phyloP scores from a whole-genome alignment of 177 flowering plant genomes.

The Telopea speciosissima region DNA sequence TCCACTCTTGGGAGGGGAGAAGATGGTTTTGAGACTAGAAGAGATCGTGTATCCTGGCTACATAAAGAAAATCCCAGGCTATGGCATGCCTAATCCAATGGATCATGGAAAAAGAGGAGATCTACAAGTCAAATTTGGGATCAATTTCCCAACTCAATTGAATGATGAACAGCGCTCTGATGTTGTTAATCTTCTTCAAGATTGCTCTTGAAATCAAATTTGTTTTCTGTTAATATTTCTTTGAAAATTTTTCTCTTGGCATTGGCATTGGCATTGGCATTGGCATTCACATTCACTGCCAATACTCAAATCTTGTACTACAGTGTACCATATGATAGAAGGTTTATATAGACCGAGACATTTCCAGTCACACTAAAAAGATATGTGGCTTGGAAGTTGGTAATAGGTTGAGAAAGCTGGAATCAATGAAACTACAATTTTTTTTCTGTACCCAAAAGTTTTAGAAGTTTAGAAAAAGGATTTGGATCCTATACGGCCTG shows the following conservation, averaged over 20 bases:
- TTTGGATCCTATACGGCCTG: no score
- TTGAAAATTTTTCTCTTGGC: no score
- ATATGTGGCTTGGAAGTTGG: no score
- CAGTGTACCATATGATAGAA: background rate
- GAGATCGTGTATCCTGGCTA: constrained; percentile 45
- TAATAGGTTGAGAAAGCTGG: no score
- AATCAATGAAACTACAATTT: no score
- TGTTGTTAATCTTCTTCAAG: constrained; percentile 26
- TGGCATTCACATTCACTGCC: no score
- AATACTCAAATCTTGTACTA: background rate
- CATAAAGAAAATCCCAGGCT: constrained; percentile 37
- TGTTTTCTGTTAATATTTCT: no score
- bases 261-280: no score
- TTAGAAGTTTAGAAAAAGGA: no score
- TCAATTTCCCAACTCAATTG: constrained; percentile 36
- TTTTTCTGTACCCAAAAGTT: no score
- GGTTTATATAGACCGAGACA: no score
- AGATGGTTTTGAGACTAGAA: constrained; percentile 25
- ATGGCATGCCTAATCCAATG: constrained; percentile 46
- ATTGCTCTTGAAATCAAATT: constrained; percentile 6
- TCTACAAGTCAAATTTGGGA: constrained; percentile 33
- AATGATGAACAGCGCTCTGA: constrained; percentile 34
- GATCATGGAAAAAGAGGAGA: constrained; percentile 39
- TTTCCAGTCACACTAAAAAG: no score
- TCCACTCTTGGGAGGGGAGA: constrained; percentile 47